A percentile compares a stretch with the other conserved stretches of the same genome.
Evolutionary conservation across 345 rosid genomes (phyloP).

Genomic region (Sisymbrium altissimum): DNA sequence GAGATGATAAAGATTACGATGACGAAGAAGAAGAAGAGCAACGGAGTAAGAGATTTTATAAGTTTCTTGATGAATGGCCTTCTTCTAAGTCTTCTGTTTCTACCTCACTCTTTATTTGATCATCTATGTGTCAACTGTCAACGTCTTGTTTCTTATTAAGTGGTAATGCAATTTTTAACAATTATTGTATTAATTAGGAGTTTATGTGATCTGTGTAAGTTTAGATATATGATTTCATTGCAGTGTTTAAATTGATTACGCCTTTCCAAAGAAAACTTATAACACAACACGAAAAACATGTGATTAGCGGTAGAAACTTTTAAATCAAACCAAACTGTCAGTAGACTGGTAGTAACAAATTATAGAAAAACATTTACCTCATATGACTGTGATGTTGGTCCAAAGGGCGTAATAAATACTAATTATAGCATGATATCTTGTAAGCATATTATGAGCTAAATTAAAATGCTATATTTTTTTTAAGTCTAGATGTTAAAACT

Average conservation of each 20-base stretch:
- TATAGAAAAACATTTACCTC: no score
- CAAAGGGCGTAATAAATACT: no score
- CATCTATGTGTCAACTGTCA: background rate
- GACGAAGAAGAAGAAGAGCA: constrained; percentile 38
- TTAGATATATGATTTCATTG: background rate
- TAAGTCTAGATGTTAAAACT: no score
- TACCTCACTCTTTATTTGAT: constrained; percentile 27
- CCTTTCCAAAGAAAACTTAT: background rate
- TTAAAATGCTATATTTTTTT: no score
- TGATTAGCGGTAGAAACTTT: background rate
- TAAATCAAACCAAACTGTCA: background rate
- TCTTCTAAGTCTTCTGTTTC: constrained; percentile 29
- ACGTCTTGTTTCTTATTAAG: background rate
- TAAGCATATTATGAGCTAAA: no score
- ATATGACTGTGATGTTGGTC: no score
- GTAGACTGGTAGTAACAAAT: background rate
- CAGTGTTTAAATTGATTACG: background rate
- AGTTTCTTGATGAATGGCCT: constrained; percentile 92
- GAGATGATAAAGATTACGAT: constrained; percentile 7
- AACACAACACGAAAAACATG: background rate
- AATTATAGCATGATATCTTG: no score
- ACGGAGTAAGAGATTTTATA: constrained; percentile 67
- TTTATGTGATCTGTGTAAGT: background rate
- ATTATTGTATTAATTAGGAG: background rate
- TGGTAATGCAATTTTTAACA: background rate